phyloP scores from a whole-genome alignment of 2,329 filamentous ascomycete species.

The Exophiala aquamarina region DNA sequence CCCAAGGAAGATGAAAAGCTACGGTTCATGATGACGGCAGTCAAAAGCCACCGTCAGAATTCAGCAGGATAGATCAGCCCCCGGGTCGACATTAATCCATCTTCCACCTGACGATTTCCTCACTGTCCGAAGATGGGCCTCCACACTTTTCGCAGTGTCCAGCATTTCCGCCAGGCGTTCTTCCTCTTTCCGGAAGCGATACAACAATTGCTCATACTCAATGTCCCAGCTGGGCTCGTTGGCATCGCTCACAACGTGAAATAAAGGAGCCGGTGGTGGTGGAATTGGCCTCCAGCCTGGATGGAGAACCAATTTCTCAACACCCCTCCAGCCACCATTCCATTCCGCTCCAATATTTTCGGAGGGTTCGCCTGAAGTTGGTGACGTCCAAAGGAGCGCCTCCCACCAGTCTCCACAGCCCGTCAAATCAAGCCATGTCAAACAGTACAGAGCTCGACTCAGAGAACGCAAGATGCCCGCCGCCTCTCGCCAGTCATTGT shows the following conservation, averaged over 20 bases:
- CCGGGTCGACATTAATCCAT: conserved; percentile 37
- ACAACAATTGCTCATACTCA: conserved; percentile 34
- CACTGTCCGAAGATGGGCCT: conserved; percentile 32
- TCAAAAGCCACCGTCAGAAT: too few species aligned
- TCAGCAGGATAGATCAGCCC: too few species aligned
- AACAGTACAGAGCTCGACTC: conserved; percentile 55
- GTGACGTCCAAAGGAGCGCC: conserved; percentile 46
- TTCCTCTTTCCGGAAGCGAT: conserved; percentile 34
- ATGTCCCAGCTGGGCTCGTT: conserved; percentile 31
- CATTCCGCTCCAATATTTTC: conserved; percentile 41
- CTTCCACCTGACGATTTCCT: conserved; percentile 37
- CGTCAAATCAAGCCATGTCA: conserved; percentile 63
- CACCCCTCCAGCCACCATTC: conserved; percentile 46
- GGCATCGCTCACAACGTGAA: conserved; percentile 4
- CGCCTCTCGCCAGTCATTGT: conserved; percentile 58
- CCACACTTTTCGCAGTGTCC: conserved; percentile 32
- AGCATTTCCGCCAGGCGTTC: conserved; percentile 33
- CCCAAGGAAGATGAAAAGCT: too few species aligned
- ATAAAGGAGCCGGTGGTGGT: conserved; percentile 11
- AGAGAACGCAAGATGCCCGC: conserved; percentile 57
- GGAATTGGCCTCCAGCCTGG: conserved; percentile 40
- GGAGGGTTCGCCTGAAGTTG: neutral
- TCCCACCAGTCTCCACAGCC: conserved; percentile 58
- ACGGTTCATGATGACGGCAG: too few species aligned
- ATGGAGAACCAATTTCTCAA: conserved; percentile 43